phyloP scores from a whole-genome alignment of 2,329 filamentous ascomycete species.

The Aspergillus novoparasiticus region DNA sequence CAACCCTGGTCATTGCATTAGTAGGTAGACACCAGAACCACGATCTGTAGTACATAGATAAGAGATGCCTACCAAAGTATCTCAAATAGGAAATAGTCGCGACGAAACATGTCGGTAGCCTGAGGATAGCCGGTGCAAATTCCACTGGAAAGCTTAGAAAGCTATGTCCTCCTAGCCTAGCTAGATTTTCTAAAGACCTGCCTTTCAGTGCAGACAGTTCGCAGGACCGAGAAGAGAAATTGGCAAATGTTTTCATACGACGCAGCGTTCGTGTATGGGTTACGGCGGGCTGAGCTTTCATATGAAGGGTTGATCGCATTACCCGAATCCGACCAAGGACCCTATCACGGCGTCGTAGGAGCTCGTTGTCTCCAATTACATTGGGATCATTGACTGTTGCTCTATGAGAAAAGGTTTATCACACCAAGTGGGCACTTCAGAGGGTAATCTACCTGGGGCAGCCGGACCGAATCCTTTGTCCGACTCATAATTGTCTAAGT shows the following conservation, averaged over 20 bases:
- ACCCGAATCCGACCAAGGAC: conserved; percentile 36
- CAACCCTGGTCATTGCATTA: conserved; percentile 24
- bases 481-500: conserved; percentile 10
- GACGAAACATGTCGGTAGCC: conserved; percentile 48
- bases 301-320: conserved; percentile 36
- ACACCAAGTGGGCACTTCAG: neutral
- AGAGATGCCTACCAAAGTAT: conserved; percentile 34
- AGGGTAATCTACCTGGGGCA: neutral
- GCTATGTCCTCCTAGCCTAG: conserved; percentile 47
- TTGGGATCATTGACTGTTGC: neutral
- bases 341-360: conserved; percentile 21
- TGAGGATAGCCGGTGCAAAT: conserved; percentile 41
- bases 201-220: conserved; percentile 39
- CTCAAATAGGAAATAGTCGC: conserved; percentile 42
- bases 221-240: conserved; percentile 28
- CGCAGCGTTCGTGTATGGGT: conserved; percentile 30
- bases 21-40: neutral
- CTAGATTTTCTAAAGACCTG: conserved; percentile 43
- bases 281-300: conserved; percentile 22
- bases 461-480: neutral
- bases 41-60: neutral
- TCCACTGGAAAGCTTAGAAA: conserved; percentile 40
- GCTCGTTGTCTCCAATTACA: conserved; percentile 7
- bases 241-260: conserved; percentile 44
- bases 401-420: conserved; percentile 1